Evolutionary conservation across 805 yeast genomes (phyloP), one percentile per base, ranked within the genome.

Genomic region (Nakazawaea anatomiae): DNA sequence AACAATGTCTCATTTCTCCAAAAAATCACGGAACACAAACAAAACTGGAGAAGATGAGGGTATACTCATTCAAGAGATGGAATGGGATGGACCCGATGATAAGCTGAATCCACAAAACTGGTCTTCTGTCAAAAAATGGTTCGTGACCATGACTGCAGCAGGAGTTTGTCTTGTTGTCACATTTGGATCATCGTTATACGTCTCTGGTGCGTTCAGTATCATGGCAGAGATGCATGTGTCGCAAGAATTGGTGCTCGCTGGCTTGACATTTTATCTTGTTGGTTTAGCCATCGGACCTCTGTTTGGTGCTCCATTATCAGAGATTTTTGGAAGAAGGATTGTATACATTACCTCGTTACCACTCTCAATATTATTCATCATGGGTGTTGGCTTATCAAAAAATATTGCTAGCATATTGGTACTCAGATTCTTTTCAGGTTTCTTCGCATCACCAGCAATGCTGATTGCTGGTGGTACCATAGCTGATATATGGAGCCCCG

Each of bases 381-480:
- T 85, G 84, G 90, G 89, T 53, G 84, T 84, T 49, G 90, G 86
- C 39, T 69, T 83, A 52, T 74, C 88, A 1, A 67, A 73, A 38
- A 80, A 85, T 57, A 82, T 87, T 56, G 72, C 80, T 52, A 71
- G 77, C 9, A 72, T 87, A 31, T 68, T 89, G 45, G 83, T 89
- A 5, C 71, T 87, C 43, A 70, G 96, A 58, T 86, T 87, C 60
- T 79, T 89, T 58, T 72, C 85, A 25, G 96, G 96, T 0, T 73
- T 84, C 31, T 75, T 84, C 46, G 89, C 94, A 1, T 82, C 91
- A 1, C 95, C 94, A 3, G 89, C 91, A 1, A 73, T 89, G 68
- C 84, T 96, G 8, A 80, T 87, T 56, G 92, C 89, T 10, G 89
- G 91, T 48, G 97, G 96, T 55, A 83, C 94, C 5, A 80, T 89